Conservation (phyloP, 2,329 filamentous ascomycete genomes). For the Ceratocystis destructans region DNA sequence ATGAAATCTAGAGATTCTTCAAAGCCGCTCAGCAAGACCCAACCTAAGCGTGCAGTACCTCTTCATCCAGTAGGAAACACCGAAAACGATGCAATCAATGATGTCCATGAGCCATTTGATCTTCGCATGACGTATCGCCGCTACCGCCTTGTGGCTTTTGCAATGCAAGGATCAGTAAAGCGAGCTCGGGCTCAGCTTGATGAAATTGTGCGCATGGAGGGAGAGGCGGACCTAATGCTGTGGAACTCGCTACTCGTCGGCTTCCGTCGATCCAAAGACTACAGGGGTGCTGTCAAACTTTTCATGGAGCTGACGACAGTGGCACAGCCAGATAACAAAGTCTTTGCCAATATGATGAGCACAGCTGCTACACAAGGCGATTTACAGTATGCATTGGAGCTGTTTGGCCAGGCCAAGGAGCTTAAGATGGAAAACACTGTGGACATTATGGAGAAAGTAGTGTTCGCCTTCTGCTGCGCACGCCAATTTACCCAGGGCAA, state of each 20-base stretch:
- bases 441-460: slow-evolving; percentile 23
- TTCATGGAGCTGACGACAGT: slow-evolving; percentile 46
- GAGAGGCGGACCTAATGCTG: slow-evolving; percentile 40
- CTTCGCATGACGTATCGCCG: slow-evolving; percentile 9
- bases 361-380: slow-evolving; percentile 61
- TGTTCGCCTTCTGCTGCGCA: slow-evolving; percentile 35
- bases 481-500: slow-evolving; percentile 28
- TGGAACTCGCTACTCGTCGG: slow-evolving; percentile 72
- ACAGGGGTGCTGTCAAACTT: slow-evolving; percentile 47
- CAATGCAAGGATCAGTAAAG: slow-evolving; percentile 14
- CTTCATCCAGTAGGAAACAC: neutral
- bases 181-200: slow-evolving; percentile 14
- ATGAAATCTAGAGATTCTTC: neutral
- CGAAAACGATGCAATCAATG: slow-evolving; percentile 11
- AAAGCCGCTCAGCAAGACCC: neutral
- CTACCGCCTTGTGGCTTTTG: slow-evolving; percentile 15
- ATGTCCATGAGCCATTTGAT: neutral
- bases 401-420: slow-evolving; percentile 51
- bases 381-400: slow-evolving; percentile 49
- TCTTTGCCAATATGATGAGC: slow-evolving; percentile 61
- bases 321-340: slow-evolving; percentile 44
- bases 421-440: slow-evolving; percentile 36
- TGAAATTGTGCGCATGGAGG: slow-evolving; percentile 10
- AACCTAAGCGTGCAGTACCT: neutral
- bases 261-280: slow-evolving; percentile 51